Evolutionary conservation across 805 yeast genomes (phyloP).

Genomic region (Clavispora santaluciae): DNA sequence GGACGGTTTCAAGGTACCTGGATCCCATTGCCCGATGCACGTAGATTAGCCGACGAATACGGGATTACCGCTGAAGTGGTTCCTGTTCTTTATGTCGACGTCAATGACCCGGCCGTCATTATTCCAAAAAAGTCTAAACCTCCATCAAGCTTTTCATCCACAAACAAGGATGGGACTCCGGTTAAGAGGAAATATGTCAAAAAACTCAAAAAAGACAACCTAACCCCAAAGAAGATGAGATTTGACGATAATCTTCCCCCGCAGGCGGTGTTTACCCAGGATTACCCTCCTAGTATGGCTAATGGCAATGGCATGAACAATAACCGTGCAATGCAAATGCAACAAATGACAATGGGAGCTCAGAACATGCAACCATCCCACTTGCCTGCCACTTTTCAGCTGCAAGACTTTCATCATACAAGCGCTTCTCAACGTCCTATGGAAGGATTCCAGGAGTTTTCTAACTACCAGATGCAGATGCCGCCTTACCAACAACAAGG

Average conservation of each 20-base stretch:
- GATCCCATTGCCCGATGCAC: slow-evolving; percentile 82
- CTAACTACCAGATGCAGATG: slow-evolving; percentile 4
- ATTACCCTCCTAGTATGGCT: slow-evolving; percentile 11
- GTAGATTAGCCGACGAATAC: slow-evolving; percentile 34
- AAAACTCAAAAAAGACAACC: slow-evolving; percentile 63
- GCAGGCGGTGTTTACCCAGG: slow-evolving; percentile 18
- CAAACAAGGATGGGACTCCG: slow-evolving; percentile 37
- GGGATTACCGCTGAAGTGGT: slow-evolving; percentile 36
- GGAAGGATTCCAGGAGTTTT: slow-evolving; percentile 2
- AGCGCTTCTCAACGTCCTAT: slow-evolving; percentile 1
- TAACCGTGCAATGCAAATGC: slow-evolving; percentile 26
- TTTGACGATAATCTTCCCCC: slow-evolving; percentile 18
- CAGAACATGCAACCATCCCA: slow-evolving; percentile 56
- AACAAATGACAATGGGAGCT: slow-evolving; percentile 52
- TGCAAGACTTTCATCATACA: slow-evolving; percentile 18
- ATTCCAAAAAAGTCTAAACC: slow-evolving; percentile 33
- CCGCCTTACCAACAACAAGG: neutral
- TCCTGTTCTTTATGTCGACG: slow-evolving; percentile 38
- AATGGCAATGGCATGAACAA: slow-evolving; percentile 8
- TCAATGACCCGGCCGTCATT: slow-evolving; percentile 30
- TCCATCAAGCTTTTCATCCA: slow-evolving; percentile 7
- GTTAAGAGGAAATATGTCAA: slow-evolving; percentile 41
- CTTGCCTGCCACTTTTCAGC: slow-evolving; percentile 21
- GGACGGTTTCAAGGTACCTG: slow-evolving; percentile 97
- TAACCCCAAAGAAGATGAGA: slow-evolving; percentile 43